Percentiles rank a stretch among this genome's conserved stretches.
These are phyloP conservation scores for Chrysanthemum seticuspe DNA, from an alignment of 129 eudicot species.

Conservation along the genomic window DNA sequence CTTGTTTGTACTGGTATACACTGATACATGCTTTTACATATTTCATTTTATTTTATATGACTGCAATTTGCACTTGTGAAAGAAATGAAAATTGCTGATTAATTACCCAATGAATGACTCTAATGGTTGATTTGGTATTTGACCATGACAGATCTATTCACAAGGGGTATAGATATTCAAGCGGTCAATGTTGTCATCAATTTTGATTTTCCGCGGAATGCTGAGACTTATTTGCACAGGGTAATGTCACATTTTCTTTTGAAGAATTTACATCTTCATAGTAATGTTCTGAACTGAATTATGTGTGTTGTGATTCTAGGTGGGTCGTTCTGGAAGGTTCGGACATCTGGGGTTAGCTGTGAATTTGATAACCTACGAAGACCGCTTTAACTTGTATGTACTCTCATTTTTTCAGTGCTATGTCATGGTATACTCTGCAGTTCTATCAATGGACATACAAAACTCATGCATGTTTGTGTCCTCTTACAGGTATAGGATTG, in stretches of 20 bases:
- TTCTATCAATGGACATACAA: not conserved
- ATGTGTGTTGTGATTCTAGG: conserved; percentile 38
- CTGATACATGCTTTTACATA: not conserved
- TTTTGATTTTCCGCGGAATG: conserved; percentile 73
- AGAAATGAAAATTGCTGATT: too few relatives aligned
- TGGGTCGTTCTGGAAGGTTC: conserved; percentile 74
- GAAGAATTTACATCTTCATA: not conserved
- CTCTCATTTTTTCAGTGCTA: conserved; percentile 8
- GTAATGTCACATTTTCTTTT: conserved; percentile 31
- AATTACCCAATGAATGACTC: not conserved
- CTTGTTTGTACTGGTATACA: conserved; percentile 80
- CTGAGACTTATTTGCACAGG: conserved; percentile 81
- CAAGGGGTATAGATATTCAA: conserved; percentile 79
- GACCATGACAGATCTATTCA: conserved; percentile 57
- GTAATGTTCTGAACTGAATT: conserved; percentile 8
- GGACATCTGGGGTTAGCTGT: conserved; percentile 74
- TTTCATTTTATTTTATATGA: conserved; percentile 3
- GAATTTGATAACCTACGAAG: conserved; percentile 65
- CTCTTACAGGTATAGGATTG: conserved; percentile 62
- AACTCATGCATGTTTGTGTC: conserved; percentile 17
- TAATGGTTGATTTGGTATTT: conserved; percentile 16
- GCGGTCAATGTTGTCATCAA: conserved; percentile 82
- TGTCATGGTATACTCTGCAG: not conserved
- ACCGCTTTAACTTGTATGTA: conserved; percentile 70
- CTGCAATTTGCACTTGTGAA: not conserved